phyloP scores from a whole-genome alignment of 495 filamentous ascomycete species.

The Neurospora sp. region DNA sequence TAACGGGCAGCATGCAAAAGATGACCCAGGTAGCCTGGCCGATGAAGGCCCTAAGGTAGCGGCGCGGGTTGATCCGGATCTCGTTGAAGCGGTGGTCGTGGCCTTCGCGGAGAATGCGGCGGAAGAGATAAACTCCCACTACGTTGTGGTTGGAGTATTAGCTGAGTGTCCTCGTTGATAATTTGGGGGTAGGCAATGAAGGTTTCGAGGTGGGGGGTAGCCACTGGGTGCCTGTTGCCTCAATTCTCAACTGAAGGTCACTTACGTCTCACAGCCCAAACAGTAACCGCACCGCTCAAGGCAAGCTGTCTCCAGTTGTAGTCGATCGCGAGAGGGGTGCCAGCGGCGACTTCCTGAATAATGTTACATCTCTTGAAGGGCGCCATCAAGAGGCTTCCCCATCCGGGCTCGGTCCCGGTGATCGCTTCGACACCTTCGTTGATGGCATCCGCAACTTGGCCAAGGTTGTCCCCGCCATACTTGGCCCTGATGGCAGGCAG shows the following conservation, averaged over 20 bases:
- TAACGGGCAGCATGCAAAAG: conserved; percentile 49
- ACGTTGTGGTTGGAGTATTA: neutral
- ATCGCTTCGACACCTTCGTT: neutral
- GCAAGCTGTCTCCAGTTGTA: conserved; percentile 55
- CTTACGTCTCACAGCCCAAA: conserved; percentile 51
- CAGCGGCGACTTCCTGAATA: conserved; percentile 20
- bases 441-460: conserved; percentile 16
- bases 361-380: neutral
- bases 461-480: neutral
- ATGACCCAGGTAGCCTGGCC: conserved; percentile 55
- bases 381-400: neutral
- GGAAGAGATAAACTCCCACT: conserved; percentile 54
- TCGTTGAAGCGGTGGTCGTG: conserved; percentile 52
- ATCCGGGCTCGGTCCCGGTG: neutral
- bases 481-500: conserved; percentile 45
- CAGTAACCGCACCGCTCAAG: conserved; percentile 41
- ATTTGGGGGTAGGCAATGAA: neutral
- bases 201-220: neutral
- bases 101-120: conserved; percentile 41
- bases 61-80: conserved; percentile 41
- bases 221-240: no score
- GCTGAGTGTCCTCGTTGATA: neutral
- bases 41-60: conserved; percentile 47
- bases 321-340: conserved; percentile 33
- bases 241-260: neutral